Conservation (phyloP, 176 grass and related monocot genomes). For the Lolium perenne region DNA sequence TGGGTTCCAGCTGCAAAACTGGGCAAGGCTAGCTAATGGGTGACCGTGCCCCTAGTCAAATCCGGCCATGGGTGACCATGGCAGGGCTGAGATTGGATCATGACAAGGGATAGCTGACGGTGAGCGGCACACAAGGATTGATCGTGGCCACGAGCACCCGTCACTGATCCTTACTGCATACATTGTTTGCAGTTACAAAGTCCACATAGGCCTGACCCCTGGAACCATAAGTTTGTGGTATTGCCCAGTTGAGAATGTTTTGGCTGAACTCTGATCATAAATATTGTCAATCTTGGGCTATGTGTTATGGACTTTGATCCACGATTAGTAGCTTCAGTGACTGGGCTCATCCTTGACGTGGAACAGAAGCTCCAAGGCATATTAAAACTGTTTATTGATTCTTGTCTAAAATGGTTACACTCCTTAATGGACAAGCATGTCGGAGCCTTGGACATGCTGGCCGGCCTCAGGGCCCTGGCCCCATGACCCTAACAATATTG, state of each 20-base stretch:
- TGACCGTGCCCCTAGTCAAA: too few species aligned
- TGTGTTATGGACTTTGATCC: neutral
- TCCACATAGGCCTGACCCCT: neutral
- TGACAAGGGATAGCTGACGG: too few species aligned
- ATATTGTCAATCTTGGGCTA: neutral
- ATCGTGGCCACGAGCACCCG: too few species aligned
- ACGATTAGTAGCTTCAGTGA: neutral
- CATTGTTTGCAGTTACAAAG: neutral
- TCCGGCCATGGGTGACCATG: too few species aligned
- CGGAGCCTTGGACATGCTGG: neutral
- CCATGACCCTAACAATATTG: neutral
- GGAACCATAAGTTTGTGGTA: neutral
- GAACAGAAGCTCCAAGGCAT: neutral
- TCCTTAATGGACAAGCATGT: constrained; percentile 9
- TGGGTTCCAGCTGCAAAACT: neutral
- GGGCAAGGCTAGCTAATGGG: too few species aligned
- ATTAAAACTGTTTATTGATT: neutral
- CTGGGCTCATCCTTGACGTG: neutral
- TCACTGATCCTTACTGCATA: neutral
- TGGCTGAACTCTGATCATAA: neutral
- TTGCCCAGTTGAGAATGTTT: neutral
- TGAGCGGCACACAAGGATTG: too few species aligned
- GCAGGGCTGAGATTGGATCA: too few species aligned
- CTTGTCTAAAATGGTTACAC: neutral
- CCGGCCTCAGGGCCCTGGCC: neutral